These are phyloP conservation scores for Helichrysum umbraculigerum DNA, from an alignment of 129 eudicot species.

Conservation along the genomic window DNA sequence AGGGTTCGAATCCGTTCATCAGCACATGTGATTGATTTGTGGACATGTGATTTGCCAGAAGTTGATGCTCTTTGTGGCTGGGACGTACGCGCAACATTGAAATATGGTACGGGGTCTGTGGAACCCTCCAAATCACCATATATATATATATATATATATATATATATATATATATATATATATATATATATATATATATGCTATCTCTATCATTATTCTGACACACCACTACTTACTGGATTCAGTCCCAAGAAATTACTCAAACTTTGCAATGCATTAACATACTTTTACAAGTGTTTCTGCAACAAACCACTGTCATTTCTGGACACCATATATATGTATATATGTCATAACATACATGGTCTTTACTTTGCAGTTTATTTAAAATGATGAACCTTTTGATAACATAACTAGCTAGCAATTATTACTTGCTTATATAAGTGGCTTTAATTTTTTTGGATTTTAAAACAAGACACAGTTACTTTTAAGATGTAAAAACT, in stretches of 20 bases:
- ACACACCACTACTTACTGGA: slow-evolving; percentile 27
- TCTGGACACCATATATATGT: background rate
- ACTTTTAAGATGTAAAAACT: background rate
- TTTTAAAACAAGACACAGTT: background rate
- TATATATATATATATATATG: background rate
- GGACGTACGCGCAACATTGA: too few relatives aligned
- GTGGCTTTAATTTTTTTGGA: background rate
- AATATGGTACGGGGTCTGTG: too few relatives aligned
- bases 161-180: background rate
- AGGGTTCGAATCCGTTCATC: too few relatives aligned
- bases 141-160: background rate
- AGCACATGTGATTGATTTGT: too few relatives aligned
- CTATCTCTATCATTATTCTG: slow-evolving; percentile 17
- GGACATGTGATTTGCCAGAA: too few relatives aligned
- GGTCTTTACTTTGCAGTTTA: background rate
- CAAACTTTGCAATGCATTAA: slow-evolving; percentile 8
- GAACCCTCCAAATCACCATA: too few relatives aligned
- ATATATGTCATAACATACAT: background rate
- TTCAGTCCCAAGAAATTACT: slow-evolving; percentile 21
- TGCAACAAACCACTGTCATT: slow-evolving; percentile 17
- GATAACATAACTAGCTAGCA: background rate
- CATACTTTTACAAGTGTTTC: slow-evolving; percentile 12
- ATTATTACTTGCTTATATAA: background rate
- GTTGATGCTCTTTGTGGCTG: too few relatives aligned
- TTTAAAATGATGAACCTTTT: too few relatives aligned